A percentile compares a stretch with the other conserved stretches of the same genome.
phyloP scores from a whole-genome alignment of 805 yeast species.

The Maudiozyma pseudohumilis region DNA sequence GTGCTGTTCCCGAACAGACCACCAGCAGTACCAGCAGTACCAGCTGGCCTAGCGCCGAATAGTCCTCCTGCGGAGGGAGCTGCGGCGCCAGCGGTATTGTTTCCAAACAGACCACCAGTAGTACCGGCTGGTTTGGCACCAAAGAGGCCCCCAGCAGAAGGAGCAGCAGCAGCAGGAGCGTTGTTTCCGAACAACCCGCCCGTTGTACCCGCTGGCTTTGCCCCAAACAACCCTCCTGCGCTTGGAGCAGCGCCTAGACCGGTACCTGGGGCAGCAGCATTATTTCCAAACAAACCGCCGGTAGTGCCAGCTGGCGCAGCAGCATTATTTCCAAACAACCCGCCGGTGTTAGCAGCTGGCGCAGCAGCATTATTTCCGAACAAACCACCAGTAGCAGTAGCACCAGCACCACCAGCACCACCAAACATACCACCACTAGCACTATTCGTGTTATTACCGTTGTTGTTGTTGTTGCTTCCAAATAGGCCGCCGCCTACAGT shows the following conservation, averaged over 20 bases:
- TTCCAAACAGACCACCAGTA: constrained; percentile 23
- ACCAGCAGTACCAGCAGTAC: constrained; percentile 5
- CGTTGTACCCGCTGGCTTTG: constrained; percentile 7
- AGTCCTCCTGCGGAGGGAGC: constrained; percentile 7
- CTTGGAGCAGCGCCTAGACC: constrained; percentile 1
- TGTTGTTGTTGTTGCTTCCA: constrained; percentile 3
- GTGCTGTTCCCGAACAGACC: constrained; percentile 9
- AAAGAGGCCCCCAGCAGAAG: constrained; percentile 9
- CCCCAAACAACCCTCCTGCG: constrained; percentile 10
- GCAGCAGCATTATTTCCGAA: constrained; percentile 13
- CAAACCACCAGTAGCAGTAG: constrained; percentile 3
- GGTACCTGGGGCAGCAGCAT: background rate
- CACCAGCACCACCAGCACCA: background rate
- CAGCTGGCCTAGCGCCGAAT: constrained; percentile 8
- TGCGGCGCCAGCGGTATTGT: constrained; percentile 11
- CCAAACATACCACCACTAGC: background rate
- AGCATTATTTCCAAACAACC: constrained; percentile 5
- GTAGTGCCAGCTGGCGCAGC: constrained; percentile 8
- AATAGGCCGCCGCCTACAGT: constrained; percentile 5
- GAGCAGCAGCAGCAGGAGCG: constrained; percentile 4
- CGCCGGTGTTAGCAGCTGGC: constrained; percentile 7
- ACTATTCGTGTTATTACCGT: background rate
- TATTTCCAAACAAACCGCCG: constrained; percentile 31
- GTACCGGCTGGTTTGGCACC: constrained; percentile 3
- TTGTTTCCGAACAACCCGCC: constrained; percentile 8